Percentiles rank a stretch among this genome's conserved stretches.
These are phyloP conservation scores for Phytophthora boehmeriae DNA, from an alignment of 352 stramenopile genomes.

Conservation along the genomic window DNA sequence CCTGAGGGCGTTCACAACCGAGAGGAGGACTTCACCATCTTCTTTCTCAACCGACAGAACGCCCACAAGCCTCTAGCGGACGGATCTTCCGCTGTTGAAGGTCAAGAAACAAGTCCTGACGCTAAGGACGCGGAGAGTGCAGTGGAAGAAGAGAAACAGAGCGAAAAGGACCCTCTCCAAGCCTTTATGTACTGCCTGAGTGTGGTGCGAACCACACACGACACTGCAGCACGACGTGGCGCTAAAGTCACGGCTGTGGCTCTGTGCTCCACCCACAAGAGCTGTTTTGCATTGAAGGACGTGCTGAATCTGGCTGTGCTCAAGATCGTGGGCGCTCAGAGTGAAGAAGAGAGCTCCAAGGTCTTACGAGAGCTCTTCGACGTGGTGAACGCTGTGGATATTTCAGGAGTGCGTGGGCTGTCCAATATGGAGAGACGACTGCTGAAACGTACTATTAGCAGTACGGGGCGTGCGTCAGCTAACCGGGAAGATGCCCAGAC, in stretches of 20 bases:
- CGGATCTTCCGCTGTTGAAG: neutral
- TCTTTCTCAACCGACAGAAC: conserved; percentile 84
- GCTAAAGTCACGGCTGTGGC: conserved; percentile 85
- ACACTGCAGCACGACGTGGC: conserved; percentile 69
- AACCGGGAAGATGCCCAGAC: conserved; percentile 50
- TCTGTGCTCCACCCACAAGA: conserved; percentile 83
- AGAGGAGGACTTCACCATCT: conserved; percentile 85
- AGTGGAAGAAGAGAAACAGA: conserved; percentile 5
- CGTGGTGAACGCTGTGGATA: conserved; percentile 78
- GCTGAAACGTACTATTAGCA: conserved; percentile 78
- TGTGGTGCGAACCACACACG: conserved; percentile 84
- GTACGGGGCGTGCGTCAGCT: conserved; percentile 35
- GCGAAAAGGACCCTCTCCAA: conserved; percentile 49
- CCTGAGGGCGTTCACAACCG: conserved; percentile 90
- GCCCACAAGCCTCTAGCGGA: conserved; percentile 6
- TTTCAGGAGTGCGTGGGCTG: conserved; percentile 61
- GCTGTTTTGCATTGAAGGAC: conserved; percentile 75
- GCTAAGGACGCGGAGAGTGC: neutral
- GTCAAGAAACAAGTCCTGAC: too few relatives aligned
- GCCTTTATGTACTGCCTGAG: conserved; percentile 90
- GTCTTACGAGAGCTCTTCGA: conserved; percentile 69
- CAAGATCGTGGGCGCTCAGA: conserved; percentile 63
- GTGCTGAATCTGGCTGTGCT: conserved; percentile 76
- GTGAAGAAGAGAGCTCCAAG: conserved; percentile 41
- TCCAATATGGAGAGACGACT: conserved; percentile 76